Base-by-base conservation (phyloP, 768 basidiomycete species). In the Stropharia rugosoannulata region DNA sequence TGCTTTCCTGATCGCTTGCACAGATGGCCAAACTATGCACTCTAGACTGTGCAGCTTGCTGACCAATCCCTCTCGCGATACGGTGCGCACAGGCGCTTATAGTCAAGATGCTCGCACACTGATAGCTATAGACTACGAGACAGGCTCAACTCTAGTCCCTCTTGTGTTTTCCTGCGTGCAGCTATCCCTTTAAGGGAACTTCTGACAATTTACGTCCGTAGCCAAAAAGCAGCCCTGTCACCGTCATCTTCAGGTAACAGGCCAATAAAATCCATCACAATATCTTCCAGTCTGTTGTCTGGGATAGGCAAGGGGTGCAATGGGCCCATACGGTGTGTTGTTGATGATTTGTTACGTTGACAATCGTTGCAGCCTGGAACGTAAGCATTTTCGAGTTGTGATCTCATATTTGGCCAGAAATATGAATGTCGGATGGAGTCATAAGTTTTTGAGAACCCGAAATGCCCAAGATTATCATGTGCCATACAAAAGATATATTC, bases 241-340 rank as follows among this genome's bases (percentile, higher is more conserved):
- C n/a, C n/a, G 3, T 65, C 15, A 12, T 75, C 71, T 3, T 51
- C 39, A 0, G 71, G 73, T 0, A 75, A 47, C 0, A 70, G 75
- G 0, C 74, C 73, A 9, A 76, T 58, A 45, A 76, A 76, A 49
- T 76, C 68, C 5, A 76, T 64, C 0, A 65, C 65, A 0, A 78
- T 55, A 0, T 65, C 69, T 0, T 63, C 1, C 29, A 59, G 58
- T 2, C 35, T 11, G 0, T 13, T 39, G 51, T 62, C 59, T 53
- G 70, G 62, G 60, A 79, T 3, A 36, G 63, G n/a, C 19, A 63
- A 47, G 2, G 69, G 61, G 44, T 67, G 54, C 19, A 71, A 61
- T 0, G 76, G 68, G 10, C 76, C 74, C 15, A 60, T 32, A 2
- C 59, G 59, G 6, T 56, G 56, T 0, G 63, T 51, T 0, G 72